Base-by-base conservation (phyloP, 140 eudicot species). In the Cichorium intybus region DNA sequence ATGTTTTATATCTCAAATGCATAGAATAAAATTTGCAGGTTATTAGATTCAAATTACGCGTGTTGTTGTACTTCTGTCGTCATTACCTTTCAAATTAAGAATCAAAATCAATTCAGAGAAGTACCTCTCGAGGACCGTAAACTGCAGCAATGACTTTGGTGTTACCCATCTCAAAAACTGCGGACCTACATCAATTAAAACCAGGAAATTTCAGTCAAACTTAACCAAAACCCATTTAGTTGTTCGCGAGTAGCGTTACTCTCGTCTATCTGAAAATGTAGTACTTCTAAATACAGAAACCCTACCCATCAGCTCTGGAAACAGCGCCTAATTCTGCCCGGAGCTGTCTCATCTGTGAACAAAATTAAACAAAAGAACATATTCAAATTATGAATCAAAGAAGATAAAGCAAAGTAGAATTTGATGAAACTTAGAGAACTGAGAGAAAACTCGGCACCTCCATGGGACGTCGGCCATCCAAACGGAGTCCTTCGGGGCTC, bases 81-180 rank as follows among this genome's bases (percentile, higher is more conserved):
- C 45, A 24, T 8, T 8, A 39, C 43, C 7, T 5, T 23, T n/a
- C 24, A 41, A 27, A 4, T 27, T 27, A 6, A 27, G 31, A 27
- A 27, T 27, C 31, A 10, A 23, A 67, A 10, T n/a, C 23, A 5
- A 52, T 6, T 14, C 23, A 22, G 18, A 5, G 31, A 20, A 43
- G 17, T 61, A 87, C 98, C 96, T 92, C 96, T 75, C 96, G 73
- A 39, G 98, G 98, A 53, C 98, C 98, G 55, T 92, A 92, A 26
- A 92, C 96, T 6, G 98, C 95, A 78, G 98, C 98, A 79, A 92
- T 85, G 41, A 92, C 96, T 79, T 92, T 92, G 23, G 97, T 91
- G 56, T 91, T 91, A 20, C 98, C 96, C 98, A 92, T 92, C 41
- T 91, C 96, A 52, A 91, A 91, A 65, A 77, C 79, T 11, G 97